Evolutionary conservation across 2,329 filamentous ascomycete species (phyloP), one percentile per base, ranked within the genome.

Genomic region (Fusarium foetens): DNA sequence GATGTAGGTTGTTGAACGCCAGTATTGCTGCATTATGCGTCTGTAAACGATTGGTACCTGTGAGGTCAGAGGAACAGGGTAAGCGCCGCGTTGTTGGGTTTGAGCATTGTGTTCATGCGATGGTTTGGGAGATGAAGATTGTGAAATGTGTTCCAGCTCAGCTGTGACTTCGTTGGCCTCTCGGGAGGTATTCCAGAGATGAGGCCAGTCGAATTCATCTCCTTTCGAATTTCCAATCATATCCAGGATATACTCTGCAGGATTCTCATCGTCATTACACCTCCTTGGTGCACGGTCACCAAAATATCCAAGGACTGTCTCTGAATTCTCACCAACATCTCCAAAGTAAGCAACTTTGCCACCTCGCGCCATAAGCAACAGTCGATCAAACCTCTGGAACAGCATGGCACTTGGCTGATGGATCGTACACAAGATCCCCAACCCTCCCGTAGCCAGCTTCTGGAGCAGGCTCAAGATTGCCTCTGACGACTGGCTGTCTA

Each of bases 1-100:
- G 76, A 96, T 90, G 81, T 96, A 96, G n/a, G 86, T 85, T 0
- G 93, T 93, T 58, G 90, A 93, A 51, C 93, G 88, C 93, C 93
- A 95, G 84, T 94, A 95, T 78, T 96, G 93, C 76, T 93, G 88
- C 81, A 94, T 94, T 13, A 94, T 89, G 65, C 93, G 90, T 29
- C 85, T 75, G 5, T 89, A 89, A 53, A 94, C 92, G 63, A 90
- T 85, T 53, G 80, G 81, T 3, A 95, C 80, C 77, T 97, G 94
- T 2, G 83, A 77, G 7, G 10, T 17, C 12, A 60, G 8, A 8
- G 57, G 46, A 23, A 23, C 43, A 14, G 46, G 19, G 14, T 53
- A 60, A 6, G 57, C 8, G 10, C 57, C 29, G 21, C 11, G 35
- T 27, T 23, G 25, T 29, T 25, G 19, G 12, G 12, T 19, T 19